Percentiles rank a stretch among this genome's conserved stretches.
Evolutionary conservation across 2,329 filamentous ascomycete genomes (phyloP).

Genomic region (Penicillium verrucosum): DNA sequence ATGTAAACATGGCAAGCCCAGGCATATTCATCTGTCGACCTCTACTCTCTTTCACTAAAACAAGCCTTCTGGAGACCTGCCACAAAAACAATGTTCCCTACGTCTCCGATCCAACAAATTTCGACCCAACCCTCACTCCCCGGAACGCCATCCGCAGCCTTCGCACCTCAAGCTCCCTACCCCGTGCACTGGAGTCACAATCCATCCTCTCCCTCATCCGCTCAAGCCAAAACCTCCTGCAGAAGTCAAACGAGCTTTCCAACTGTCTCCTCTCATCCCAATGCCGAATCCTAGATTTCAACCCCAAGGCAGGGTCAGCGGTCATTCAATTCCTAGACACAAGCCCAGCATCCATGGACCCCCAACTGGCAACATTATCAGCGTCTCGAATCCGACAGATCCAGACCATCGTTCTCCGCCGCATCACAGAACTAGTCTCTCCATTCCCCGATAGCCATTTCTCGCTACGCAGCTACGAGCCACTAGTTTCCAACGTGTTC

Average conservation of each 20-base stretch:
- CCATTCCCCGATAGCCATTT: constrained; percentile 44
- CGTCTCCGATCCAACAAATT: constrained; percentile 84
- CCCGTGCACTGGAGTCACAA: constrained; percentile 64
- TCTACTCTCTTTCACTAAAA: constrained; percentile 58
- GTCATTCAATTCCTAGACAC: constrained; percentile 28
- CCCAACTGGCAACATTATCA: constrained; percentile 9
- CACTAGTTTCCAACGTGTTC: constrained; percentile 44
- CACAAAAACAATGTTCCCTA: constrained; percentile 64
- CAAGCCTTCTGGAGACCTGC: constrained; percentile 64
- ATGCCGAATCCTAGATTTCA: constrained; percentile 32
- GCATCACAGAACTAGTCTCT: constrained; percentile 49
- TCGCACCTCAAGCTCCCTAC: constrained; percentile 57
- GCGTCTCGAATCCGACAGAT: constrained; percentile 21
- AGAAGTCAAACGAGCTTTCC: constrained; percentile 52
- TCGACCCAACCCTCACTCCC: constrained; percentile 69
- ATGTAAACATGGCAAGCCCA: constrained; percentile 29
- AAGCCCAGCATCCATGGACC: constrained; percentile 9
- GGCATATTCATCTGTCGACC: constrained; percentile 39
- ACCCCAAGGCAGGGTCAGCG: constrained; percentile 35
- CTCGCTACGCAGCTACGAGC: constrained; percentile 43
- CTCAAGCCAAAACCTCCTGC: constrained; percentile 48
- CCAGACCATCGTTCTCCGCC: constrained; percentile 47
- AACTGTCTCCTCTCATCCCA: constrained; percentile 48
- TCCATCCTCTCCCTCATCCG: constrained; percentile 61
- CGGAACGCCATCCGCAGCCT: constrained; percentile 78